These are phyloP conservation scores for Chlorella vulgaris DNA, from an alignment of 139 green algal species.

Conservation along the genomic window DNA sequence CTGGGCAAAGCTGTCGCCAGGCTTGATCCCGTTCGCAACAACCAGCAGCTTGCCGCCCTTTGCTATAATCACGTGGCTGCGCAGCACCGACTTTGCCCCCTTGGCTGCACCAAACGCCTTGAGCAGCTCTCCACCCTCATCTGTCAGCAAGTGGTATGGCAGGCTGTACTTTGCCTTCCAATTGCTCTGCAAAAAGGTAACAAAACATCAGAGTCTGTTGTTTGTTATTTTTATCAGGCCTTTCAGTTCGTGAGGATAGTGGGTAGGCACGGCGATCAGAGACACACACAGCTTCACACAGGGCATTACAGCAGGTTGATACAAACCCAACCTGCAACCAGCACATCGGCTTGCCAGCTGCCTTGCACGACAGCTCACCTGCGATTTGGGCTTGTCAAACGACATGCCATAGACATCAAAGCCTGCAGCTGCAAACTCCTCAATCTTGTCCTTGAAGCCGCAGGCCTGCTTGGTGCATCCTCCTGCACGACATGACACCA, in stretches of 20 bases:
- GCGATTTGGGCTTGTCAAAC: constrained; percentile 57
- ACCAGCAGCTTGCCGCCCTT: constrained; percentile 46
- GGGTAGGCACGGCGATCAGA: too few relatives aligned
- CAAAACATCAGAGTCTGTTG: neutral
- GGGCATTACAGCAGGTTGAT: too few relatives aligned
- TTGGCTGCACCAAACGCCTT: constrained; percentile 47
- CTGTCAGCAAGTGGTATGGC: constrained; percentile 51
- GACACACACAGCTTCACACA: too few relatives aligned
- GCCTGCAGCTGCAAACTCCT: constrained; percentile 32
- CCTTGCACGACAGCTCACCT: constrained; percentile 41
- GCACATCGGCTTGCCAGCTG: too few relatives aligned
- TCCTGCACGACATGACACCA: neutral
- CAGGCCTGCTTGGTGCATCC: constrained; percentile 60
- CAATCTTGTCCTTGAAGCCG: constrained; percentile 45
- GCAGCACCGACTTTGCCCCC: constrained; percentile 35
- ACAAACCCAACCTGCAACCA: too few relatives aligned
- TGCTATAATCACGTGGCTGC: constrained; percentile 21
- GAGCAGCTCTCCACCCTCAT: constrained; percentile 30
- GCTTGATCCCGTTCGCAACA: constrained; percentile 41
- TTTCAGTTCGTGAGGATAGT: neutral
- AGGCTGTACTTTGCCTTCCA: constrained; percentile 55
- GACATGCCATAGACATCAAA: constrained; percentile 52
- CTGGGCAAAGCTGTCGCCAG: constrained; percentile 37
- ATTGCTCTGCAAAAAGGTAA: constrained; percentile 16
- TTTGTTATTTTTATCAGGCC: neutral